These are phyloP conservation scores for Trichocladium antarcticum DNA, from an alignment of 495 filamentous ascomycete genomes.

Conservation along the genomic window DNA sequence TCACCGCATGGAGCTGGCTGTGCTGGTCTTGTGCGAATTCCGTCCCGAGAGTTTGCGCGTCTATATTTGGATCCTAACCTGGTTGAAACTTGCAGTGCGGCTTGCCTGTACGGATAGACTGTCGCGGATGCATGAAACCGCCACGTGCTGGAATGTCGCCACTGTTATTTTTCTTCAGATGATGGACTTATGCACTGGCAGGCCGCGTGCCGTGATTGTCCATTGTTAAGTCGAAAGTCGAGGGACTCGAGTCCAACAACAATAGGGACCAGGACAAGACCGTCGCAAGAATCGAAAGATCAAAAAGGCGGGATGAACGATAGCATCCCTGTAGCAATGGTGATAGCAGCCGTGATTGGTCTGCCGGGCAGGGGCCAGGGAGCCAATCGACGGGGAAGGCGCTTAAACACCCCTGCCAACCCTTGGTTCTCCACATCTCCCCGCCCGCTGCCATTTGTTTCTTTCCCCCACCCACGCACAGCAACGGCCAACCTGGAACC, in stretches of 20 bases:
- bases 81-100: too few species aligned
- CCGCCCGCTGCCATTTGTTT: conserved; percentile 6
- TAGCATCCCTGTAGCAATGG: conserved; percentile 18
- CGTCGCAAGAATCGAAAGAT: conserved; percentile 17
- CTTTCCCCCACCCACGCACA: conserved; percentile 3
- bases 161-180: too few species aligned
- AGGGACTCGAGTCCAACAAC: conserved; percentile 10
- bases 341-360: conserved; percentile 27
- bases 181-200: too few species aligned
- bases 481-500: too few species aligned
- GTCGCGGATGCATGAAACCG: too few species aligned
- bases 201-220: not conserved
- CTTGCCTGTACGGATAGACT: too few species aligned
- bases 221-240: not conserved
- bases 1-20: conserved; percentile 9
- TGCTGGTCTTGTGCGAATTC: too few species aligned
- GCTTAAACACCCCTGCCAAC: conserved; percentile 19
- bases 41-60: too few species aligned
- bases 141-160: too few species aligned
- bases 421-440: conserved; percentile 7
- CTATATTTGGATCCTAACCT: too few species aligned
- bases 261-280: conserved; percentile 23
- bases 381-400: conserved; percentile 24
- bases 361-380: conserved; percentile 14
- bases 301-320: conserved; percentile 16